These are phyloP conservation scores for Colletotrichum magnum DNA, from an alignment of 2,329 filamentous ascomycete genomes.

Conservation along the genomic window DNA sequence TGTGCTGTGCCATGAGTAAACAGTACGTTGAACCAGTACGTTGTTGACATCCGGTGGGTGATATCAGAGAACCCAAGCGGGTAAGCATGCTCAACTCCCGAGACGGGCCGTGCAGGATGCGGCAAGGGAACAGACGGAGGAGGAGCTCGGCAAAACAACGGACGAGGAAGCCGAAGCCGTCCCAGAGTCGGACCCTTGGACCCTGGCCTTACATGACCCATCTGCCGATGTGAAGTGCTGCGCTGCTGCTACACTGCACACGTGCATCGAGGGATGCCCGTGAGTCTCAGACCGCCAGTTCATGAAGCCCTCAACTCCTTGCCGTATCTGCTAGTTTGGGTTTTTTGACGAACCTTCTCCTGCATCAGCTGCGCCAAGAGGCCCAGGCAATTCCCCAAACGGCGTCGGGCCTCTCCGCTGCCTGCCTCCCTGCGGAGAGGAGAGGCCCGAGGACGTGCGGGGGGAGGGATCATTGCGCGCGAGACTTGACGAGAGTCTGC, in stretches of 20 bases:
- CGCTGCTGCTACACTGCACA: not conserved
- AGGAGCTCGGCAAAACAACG: conserved; percentile 11
- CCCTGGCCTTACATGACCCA: conserved; percentile 22
- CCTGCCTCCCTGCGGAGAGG: not conserved
- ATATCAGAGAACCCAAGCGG: too few species aligned
- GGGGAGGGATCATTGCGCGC: conserved; percentile 4
- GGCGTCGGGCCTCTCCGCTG: conserved; percentile 14
- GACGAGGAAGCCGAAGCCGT: not conserved
- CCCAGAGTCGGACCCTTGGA: conserved; percentile 15
- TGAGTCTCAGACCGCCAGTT: conserved; percentile 27
- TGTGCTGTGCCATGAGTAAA: too few species aligned
- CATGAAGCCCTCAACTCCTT: conserved; percentile 1
- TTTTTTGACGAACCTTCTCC: conserved; percentile 31
- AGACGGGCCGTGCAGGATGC: not conserved
- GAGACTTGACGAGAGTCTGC: not conserved
- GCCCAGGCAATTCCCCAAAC: conserved; percentile 24
- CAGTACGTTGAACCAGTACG: too few species aligned
- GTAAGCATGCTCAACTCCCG: not conserved
- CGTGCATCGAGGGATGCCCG: conserved; percentile 4
- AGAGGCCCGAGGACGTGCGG: conserved; percentile 4
- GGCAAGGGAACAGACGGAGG: not conserved
- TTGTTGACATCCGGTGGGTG: too few species aligned
- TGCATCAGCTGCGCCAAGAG: not conserved
- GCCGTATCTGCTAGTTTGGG: conserved; percentile 16
- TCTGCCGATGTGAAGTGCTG: conserved; percentile 1